A percentile compares a stretch with the other conserved stretches of the same genome.
These are phyloP conservation scores for Cercophora sp. DNA, from an alignment of 495 filamentous ascomycete species.

Conservation along the genomic window DNA sequence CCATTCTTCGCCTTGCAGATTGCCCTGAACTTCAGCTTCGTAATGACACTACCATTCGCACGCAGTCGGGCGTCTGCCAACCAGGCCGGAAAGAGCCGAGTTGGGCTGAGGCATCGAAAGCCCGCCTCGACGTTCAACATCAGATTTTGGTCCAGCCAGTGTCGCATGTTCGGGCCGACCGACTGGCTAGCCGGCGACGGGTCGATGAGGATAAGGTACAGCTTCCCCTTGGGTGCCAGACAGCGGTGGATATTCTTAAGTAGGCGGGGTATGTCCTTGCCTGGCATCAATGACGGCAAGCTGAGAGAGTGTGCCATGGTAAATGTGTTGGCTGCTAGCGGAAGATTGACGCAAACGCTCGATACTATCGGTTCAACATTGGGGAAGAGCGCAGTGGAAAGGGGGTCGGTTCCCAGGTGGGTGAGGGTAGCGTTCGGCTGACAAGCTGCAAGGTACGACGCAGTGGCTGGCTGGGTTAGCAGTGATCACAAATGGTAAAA, in stretches of 20 bases:
- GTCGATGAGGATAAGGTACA: constrained; percentile 47
- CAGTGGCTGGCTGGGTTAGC: constrained; percentile 34
- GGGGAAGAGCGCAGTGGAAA: constrained; percentile 33
- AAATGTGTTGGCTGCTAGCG: constrained; percentile 34
- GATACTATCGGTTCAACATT: constrained; percentile 35
- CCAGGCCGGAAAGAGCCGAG: constrained; percentile 40
- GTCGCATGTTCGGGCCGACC: constrained; percentile 40
- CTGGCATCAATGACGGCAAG: constrained; percentile 35
- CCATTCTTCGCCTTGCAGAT: constrained; percentile 8
- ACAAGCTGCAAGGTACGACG: constrained; percentile 38
- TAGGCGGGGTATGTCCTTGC: constrained; percentile 34
- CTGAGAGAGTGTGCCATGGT: constrained; percentile 31
- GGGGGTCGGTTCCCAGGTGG: constrained; percentile 33
- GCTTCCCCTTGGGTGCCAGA: constrained; percentile 30
- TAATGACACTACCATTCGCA: constrained; percentile 29
- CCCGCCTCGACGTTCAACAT: constrained; percentile 40
- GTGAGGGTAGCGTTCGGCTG: constrained; percentile 26
- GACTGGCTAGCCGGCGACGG: constrained; percentile 39
- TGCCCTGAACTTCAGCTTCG: constrained; percentile 33
- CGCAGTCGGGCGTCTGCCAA: constrained; percentile 38
- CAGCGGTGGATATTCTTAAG: constrained; percentile 38
- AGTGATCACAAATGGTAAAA: no score
- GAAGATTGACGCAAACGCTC: constrained; percentile 25
- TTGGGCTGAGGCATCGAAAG: constrained; percentile 43
- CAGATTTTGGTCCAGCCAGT: constrained; percentile 48